phyloP scores from a whole-genome alignment of 1,139 yeast genomes.

The Diutina pseudorugosa region DNA sequence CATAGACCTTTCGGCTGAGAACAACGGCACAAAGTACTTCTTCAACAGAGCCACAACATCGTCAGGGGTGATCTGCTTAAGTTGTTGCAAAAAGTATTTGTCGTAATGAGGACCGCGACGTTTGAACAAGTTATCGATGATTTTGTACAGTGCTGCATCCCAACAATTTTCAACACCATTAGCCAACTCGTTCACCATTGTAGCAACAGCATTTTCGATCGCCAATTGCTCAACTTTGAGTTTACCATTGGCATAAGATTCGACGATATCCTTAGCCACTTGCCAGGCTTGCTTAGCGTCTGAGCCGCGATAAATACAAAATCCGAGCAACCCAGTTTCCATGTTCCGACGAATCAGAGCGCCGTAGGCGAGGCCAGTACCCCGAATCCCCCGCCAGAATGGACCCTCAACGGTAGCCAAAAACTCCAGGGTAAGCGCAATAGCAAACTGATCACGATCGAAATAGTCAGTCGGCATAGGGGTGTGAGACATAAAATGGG shows the following conservation, averaged over 20 bases:
- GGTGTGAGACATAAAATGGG: constrained; percentile 55
- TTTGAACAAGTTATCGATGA: constrained; percentile 52
- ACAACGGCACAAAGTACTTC: constrained; percentile 50
- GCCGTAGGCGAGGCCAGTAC: constrained; percentile 92
- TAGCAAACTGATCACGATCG: constrained; percentile 56
- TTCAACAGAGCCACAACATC: constrained; percentile 47
- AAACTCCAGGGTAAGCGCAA: constrained; percentile 65
- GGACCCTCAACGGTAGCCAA: constrained; percentile 92
- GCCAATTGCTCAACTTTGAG: constrained; percentile 42
- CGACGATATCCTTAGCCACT: constrained; percentile 58
- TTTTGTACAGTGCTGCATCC: constrained; percentile 56
- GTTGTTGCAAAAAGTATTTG: constrained; percentile 30
- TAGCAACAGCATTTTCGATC: constrained; percentile 63
- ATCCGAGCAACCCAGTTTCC: constrained; percentile 59
- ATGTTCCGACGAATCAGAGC: constrained; percentile 44
- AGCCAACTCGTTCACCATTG: constrained; percentile 63
- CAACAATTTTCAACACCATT: constrained; percentile 46
- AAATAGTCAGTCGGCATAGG: constrained; percentile 53
- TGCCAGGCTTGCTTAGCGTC: constrained; percentile 66
- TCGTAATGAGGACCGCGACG: constrained; percentile 53
- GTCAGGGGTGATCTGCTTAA: constrained; percentile 39
- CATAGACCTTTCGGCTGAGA: constrained; percentile 40
- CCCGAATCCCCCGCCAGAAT: constrained; percentile 92
- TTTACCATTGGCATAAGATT: constrained; percentile 43
- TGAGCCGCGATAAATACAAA: constrained; percentile 70